phyloP scores from a whole-genome alignment of 495 filamentous ascomycete species.

The Penicillium dipodomyicola region DNA sequence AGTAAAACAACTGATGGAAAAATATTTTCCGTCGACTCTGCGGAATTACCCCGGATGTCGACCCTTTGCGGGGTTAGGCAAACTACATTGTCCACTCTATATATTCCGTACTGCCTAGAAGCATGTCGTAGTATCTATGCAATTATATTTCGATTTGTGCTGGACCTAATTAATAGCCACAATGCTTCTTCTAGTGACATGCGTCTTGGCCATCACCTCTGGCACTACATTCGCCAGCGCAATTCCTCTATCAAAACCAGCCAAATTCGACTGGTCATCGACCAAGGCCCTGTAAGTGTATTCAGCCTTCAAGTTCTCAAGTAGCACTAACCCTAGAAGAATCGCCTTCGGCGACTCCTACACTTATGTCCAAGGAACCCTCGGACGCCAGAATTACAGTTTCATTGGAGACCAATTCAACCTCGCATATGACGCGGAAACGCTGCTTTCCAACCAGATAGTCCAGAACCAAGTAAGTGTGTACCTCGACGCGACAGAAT shows the following conservation, averaged over 20 bases:
- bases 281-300: constrained; percentile 31
- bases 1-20: background rate
- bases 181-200: constrained; percentile 4
- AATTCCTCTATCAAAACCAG: constrained; percentile 9
- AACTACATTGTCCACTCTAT: background rate
- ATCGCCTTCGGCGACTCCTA: constrained; percentile 58
- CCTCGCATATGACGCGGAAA: constrained; percentile 36
- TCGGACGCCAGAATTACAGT: constrained; percentile 46
- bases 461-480: constrained; percentile 47
- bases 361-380: constrained; percentile 52
- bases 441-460: constrained; percentile 46
- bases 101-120: background rate
- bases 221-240: constrained; percentile 3
- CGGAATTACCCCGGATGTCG: background rate
- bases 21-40: background rate
- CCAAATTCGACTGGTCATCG: constrained; percentile 34
- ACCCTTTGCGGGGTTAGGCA: background rate
- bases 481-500: background rate
- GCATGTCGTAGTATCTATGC: background rate
- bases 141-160: background rate
- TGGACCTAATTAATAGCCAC: background rate
- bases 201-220: constrained; percentile 3
- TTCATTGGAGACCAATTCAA: constrained; percentile 49
- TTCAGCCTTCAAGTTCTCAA: background rate
- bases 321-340: constrained; percentile 18